Conservation (phyloP, 345 rosid genomes). For the Linum lewisii region DNA sequence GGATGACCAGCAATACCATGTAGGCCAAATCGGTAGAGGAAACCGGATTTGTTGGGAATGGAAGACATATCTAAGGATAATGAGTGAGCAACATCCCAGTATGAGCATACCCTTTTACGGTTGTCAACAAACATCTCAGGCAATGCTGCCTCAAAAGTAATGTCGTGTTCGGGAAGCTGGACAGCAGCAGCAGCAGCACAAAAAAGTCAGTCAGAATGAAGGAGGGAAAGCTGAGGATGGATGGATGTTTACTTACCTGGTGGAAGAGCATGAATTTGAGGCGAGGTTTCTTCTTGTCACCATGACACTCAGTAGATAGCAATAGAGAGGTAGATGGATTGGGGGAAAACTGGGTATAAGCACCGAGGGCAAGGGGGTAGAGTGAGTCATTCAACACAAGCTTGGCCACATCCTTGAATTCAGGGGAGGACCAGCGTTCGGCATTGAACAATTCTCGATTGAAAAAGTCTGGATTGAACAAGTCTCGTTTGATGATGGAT, state of each 20-base stretch:
- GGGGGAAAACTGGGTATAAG: constrained; percentile 49
- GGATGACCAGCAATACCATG: constrained; percentile 63
- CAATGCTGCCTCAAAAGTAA: constrained; percentile 78
- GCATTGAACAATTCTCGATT: constrained; percentile 39
- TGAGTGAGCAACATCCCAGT: constrained; percentile 89
- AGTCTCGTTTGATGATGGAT: constrained; percentile 38
- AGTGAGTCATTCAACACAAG: constrained; percentile 66
- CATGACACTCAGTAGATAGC: constrained; percentile 45
- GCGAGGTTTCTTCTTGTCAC: constrained; percentile 41
- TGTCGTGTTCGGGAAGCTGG: constrained; percentile 68
- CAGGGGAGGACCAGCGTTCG: constrained; percentile 42
- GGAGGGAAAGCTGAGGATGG: background rate
- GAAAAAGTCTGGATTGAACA: constrained; percentile 35
- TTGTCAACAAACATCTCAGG: constrained; percentile 63
- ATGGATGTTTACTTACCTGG: constrained; percentile 45
- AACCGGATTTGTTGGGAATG: constrained; percentile 43
- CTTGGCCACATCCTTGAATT: constrained; percentile 43
- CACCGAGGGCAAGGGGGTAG: constrained; percentile 53
- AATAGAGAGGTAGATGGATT: constrained; percentile 40
- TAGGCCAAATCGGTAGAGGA: constrained; percentile 55
- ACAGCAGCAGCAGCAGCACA: too few species aligned
- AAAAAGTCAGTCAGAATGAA: too few species aligned
- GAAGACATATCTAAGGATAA: constrained; percentile 62
- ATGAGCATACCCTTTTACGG: constrained; percentile 55
- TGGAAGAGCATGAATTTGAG: constrained; percentile 60